Conservation (phyloP, 306 rosid species). For the Vigna radiata region DNA sequence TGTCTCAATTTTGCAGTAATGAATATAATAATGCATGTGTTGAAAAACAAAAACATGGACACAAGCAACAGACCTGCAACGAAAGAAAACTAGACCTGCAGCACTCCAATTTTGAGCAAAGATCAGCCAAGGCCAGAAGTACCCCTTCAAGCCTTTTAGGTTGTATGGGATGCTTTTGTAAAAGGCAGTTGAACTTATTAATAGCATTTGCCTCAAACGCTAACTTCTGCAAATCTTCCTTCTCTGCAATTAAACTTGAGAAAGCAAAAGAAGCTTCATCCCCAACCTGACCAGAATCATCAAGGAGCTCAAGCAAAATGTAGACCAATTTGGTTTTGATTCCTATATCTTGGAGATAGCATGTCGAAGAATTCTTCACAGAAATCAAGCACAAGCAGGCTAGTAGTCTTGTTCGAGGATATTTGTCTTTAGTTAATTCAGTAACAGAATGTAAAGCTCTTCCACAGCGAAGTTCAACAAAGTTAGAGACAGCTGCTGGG, state of each 20-base stretch:
- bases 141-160: conserved; percentile 86
- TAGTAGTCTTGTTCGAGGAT: conserved; percentile 79
- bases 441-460: conserved; percentile 69
- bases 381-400: conserved; percentile 85
- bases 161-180: conserved; percentile 59
- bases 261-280: conserved; percentile 87
- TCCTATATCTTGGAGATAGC: conserved; percentile 77
- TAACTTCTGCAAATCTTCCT: conserved; percentile 85
- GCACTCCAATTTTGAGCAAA: conserved; percentile 95
- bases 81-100: conserved; percentile 85
- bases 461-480: conserved; percentile 66
- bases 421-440: conserved; percentile 77
- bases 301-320: conserved; percentile 91
- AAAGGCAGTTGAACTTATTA: conserved; percentile 72
- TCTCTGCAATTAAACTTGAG: conserved; percentile 72
- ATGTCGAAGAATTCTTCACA: conserved; percentile 76
- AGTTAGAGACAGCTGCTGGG: conserved; percentile 70
- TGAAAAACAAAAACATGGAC: conserved; percentile 1
- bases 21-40: background rate
- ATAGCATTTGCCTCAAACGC: conserved; percentile 96
- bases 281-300: conserved; percentile 90
- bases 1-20: conserved; percentile 22
- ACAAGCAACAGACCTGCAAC: conserved; percentile 68
- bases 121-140: conserved; percentile 76
- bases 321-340: conserved; percentile 78